These are phyloP conservation scores for Curvularia sp. DNA, from an alignment of 2,329 filamentous ascomycete species.

Conservation along the genomic window DNA sequence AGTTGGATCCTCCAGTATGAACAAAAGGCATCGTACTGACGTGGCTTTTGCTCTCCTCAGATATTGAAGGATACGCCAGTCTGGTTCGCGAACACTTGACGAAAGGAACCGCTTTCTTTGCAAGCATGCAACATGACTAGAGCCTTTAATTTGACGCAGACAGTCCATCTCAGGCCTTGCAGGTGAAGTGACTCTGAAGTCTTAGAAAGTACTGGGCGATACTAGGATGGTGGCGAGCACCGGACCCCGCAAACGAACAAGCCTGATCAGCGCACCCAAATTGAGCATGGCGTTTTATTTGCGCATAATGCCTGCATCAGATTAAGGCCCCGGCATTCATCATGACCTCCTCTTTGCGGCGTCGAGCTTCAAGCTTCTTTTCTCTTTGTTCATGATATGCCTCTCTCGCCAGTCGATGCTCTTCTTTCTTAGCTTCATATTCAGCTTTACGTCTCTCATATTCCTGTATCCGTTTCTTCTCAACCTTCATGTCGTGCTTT, in stretches of 20 bases:
- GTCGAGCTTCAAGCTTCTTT: constrained; percentile 53
- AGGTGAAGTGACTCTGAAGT: not conserved
- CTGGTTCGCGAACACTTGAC: not conserved
- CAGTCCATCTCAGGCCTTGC: not conserved
- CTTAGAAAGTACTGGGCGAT: not conserved
- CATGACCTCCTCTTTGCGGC: constrained; percentile 53
- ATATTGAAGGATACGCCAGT: not conserved
- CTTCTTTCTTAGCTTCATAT: constrained; percentile 43
- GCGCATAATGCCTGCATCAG: constrained; percentile 10
- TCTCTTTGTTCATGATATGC: constrained; percentile 42
- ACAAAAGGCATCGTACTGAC: not conserved
- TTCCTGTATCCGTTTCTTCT: constrained; percentile 50
- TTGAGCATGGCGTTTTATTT: too few relatives aligned
- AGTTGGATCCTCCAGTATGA: not conserved
- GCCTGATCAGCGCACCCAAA: not conserved
- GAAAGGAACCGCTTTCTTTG: not conserved
- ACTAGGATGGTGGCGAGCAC: not conserved
- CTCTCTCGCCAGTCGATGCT: constrained; percentile 42
- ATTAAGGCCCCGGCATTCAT: constrained; percentile 53
- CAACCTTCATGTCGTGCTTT: constrained; percentile 48
- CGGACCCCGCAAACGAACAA: not conserved
- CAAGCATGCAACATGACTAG: not conserved
- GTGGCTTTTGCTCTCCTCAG: not conserved
- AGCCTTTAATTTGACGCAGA: not conserved
- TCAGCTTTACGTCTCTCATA: constrained; percentile 45